Conservation (phyloP, 1,139 yeast genomes). For the Suhomyces coccinellae region DNA sequence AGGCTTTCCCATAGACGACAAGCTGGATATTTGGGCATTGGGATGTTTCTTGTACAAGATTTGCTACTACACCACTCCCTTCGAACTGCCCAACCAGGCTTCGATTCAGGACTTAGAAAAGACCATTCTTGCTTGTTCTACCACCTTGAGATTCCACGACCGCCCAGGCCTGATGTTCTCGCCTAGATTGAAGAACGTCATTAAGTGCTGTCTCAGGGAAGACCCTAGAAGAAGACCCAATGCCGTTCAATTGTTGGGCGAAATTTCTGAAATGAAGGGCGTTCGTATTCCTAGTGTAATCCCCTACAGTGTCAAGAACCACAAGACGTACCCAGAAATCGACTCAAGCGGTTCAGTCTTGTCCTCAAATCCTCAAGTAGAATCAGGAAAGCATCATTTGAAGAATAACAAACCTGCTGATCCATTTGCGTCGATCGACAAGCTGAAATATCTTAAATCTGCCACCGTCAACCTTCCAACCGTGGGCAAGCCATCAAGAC, state of each 20-base stretch:
- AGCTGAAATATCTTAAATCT: constrained; percentile 26
- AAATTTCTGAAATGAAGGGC: constrained; percentile 63
- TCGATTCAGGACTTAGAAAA: constrained; percentile 42
- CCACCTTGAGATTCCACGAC: constrained; percentile 37
- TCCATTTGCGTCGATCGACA: constrained; percentile 44
- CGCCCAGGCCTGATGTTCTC: constrained; percentile 42
- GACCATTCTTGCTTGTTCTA: constrained; percentile 37
- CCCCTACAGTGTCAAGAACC: constrained; percentile 32
- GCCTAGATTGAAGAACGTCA: constrained; percentile 54
- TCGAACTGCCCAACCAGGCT: constrained; percentile 61
- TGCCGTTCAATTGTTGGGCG: constrained; percentile 68
- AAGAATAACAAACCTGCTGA: constrained; percentile 21
- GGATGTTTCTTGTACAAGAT: constrained; percentile 89
- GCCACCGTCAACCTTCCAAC: constrained; percentile 12
- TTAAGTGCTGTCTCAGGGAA: constrained; percentile 62
- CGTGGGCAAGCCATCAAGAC: constrained; percentile 16
- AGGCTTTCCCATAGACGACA: constrained; percentile 89
- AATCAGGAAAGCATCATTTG: constrained; percentile 5
- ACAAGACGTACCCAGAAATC: background rate
- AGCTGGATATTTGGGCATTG: constrained; percentile 94
- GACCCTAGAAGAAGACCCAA: constrained; percentile 75
- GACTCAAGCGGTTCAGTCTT: background rate
- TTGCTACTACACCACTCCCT: constrained; percentile 93
- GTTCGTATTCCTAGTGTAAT: constrained; percentile 53
- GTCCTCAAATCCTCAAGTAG: constrained; percentile 4